Evolutionary conservation across 805 yeast genomes (phyloP).

Genomic region (Hanseniaspora hatyaiensis): DNA sequence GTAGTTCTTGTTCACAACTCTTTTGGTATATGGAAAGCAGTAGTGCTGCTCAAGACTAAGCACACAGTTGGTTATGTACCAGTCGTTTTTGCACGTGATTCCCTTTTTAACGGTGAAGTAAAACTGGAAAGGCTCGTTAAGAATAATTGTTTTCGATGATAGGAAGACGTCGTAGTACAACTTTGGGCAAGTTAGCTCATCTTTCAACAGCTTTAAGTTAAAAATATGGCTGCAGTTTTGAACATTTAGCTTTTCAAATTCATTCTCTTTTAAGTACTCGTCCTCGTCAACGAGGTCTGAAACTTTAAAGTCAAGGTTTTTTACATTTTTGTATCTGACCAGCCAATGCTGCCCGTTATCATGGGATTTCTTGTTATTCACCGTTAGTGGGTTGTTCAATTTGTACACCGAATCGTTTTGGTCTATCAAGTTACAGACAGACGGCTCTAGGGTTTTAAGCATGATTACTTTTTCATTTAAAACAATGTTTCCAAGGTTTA

Average conservation of each 20-base stretch:
- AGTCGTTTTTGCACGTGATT: slow-evolving; percentile 1
- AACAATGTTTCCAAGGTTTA: slow-evolving; percentile 12
- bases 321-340: background rate
- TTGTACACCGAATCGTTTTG: slow-evolving; percentile 13
- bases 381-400: background rate
- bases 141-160: slow-evolving; percentile 11
- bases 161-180: slow-evolving; percentile 9
- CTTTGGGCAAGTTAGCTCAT: background rate
- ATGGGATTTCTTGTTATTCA: background rate
- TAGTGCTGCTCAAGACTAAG: slow-evolving; percentile 10
- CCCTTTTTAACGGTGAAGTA: slow-evolving; percentile 1
- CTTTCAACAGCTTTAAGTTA: background rate
- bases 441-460: slow-evolving; percentile 12
- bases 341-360: background rate
- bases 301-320: background rate
- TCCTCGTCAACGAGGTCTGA: slow-evolving; percentile 59
- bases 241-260: slow-evolving; percentile 46
- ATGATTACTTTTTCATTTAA: slow-evolving; percentile 8
- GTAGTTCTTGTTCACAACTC: background rate
- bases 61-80: slow-evolving; percentile 5
- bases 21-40: slow-evolving; percentile 6
- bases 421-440: slow-evolving; percentile 6
- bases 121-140: slow-evolving; percentile 14
- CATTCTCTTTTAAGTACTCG: slow-evolving; percentile 60
- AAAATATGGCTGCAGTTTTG: background rate